Percentiles rank a stretch among this genome's conserved stretches.
Evolutionary conservation across 352 stramenopile species (phyloP).

Genomic region (Pythium scleroteichum): DNA sequence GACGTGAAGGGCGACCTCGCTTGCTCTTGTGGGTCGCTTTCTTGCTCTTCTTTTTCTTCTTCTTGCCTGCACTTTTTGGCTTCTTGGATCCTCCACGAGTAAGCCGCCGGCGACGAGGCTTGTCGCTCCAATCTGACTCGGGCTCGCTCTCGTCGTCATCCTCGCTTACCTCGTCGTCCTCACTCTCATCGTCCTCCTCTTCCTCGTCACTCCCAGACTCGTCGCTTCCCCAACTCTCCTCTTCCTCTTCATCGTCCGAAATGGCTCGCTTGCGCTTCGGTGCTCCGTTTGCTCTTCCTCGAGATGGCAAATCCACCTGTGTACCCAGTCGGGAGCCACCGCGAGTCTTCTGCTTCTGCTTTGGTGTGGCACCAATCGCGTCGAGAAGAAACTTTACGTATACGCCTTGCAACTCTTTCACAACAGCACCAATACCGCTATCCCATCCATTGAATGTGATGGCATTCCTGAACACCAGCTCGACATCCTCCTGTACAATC

Average conservation of each 20-base stretch:
- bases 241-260: constrained; percentile 53
- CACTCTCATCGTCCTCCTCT: constrained; percentile 54
- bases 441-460: constrained; percentile 81
- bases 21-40: constrained; percentile 12
- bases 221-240: constrained; percentile 46
- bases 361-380: constrained; percentile 37
- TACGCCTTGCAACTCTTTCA: constrained; percentile 69
- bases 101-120: constrained; percentile 35
- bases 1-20: constrained; percentile 6
- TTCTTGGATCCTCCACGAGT: constrained; percentile 10
- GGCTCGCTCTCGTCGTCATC: constrained; percentile 31
- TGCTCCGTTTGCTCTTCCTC: constrained; percentile 20
- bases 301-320: constrained; percentile 2
- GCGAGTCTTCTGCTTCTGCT: constrained; percentile 24
- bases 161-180: constrained; percentile 25
- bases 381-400: constrained; percentile 76
- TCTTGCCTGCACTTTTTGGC: constrained; percentile 13
- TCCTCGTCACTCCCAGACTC: constrained; percentile 52
- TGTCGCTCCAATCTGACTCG: constrained; percentile 48
- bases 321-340: constrained; percentile 6
- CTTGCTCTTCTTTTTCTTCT: constrained; percentile 13
- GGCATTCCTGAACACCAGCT: constrained; percentile 79
- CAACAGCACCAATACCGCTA: constrained; percentile 53
- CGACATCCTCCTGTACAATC: constrained; percentile 53
- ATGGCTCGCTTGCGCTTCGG: constrained; percentile 38